These are phyloP conservation scores for Quercus cerris DNA, from an alignment of 306 rosid genomes.

Conservation along the genomic window DNA sequence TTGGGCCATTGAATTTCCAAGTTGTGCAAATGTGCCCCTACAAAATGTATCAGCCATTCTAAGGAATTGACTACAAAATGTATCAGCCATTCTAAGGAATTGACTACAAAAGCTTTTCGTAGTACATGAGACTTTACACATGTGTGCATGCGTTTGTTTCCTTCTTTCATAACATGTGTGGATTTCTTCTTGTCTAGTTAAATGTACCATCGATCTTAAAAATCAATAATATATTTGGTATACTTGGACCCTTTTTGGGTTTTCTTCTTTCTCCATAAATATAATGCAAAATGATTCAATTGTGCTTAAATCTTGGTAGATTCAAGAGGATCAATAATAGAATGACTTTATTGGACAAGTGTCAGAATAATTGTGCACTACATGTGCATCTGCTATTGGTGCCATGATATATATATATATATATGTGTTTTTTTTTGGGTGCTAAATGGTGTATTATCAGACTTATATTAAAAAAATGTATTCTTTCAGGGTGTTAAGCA, in stretches of 20 bases:
- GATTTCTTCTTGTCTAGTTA: not conserved
- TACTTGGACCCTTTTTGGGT: not conserved
- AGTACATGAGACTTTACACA: too few relatives aligned
- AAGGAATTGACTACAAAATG: not conserved
- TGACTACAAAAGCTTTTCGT: not conserved
- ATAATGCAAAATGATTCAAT: not conserved
- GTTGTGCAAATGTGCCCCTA: not conserved
- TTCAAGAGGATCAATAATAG: not conserved
- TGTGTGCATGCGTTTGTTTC: not conserved
- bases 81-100: not conserved
- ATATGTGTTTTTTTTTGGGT: not conserved
- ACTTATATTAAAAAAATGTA: constrained; percentile 4
- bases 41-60: not conserved
- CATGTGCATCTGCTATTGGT: not conserved
- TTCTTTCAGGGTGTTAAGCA: constrained; percentile 75
- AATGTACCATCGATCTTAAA: not conserved
- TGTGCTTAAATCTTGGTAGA: not conserved
- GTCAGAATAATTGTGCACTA: not conserved
- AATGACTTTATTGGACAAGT: not conserved
- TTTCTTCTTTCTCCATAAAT: not conserved
- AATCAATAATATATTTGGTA: not conserved
- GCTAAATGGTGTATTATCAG: not conserved
- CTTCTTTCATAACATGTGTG: not conserved
- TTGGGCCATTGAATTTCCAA: not conserved
- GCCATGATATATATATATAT: too few relatives aligned